Base-by-base conservation (phyloP, 1,284 basidiomycete species). In the Trichosporon ovoides region DNA sequence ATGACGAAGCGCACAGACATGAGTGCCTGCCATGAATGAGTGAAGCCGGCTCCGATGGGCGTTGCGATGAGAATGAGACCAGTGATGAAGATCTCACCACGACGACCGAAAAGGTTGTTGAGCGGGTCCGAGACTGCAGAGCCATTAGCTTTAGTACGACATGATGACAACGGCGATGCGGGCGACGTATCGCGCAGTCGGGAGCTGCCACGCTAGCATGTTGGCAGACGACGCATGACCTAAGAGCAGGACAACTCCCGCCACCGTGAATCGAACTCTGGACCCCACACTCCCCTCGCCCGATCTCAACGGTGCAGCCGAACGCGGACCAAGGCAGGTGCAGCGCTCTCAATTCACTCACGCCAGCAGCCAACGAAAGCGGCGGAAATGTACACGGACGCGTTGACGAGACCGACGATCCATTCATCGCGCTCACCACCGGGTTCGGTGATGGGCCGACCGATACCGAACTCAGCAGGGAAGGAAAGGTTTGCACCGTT, bases 11-110 rank as follows among this genome's bases (percentile, higher is more conserved):
- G 69, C 7, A 68, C 65, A 33, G 75, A 69, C 59, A 81, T 78
- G 22, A 82, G 73, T n/a, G 75, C 65, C 57, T 80, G 76, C 84
- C 85, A 86, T 18, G 80, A 81, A 56, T 84, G 79, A 1, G 82
- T 79, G 54, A 84, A 75, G 10, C 76, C 86, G 31, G 81, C 81
- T 1, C 51, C 58, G 20, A 77, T 75, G 14, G 74, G 73, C 7
- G 75, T 66, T 52, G 70, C 70, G 28, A 67, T 59, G 11, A 62
- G 61, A 13, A 53, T 76, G 52, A 83, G 67, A 53, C 84, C 85
- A 24, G 84, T 83, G 71, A 89, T 66, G 71, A 88, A 88, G 67
- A 90, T 88, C n/a, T 83, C 84, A 53, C 87, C 88, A 46, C 87
- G 83, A 62, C 88, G 85, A 4, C 88, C 89, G 55, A 90, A 80